A percentile compares a stretch with the other conserved stretches of the same genome.
phyloP scores from a whole-genome alignment of 768 basidiomycete genomes.

The Mrakia blollopis region DNA sequence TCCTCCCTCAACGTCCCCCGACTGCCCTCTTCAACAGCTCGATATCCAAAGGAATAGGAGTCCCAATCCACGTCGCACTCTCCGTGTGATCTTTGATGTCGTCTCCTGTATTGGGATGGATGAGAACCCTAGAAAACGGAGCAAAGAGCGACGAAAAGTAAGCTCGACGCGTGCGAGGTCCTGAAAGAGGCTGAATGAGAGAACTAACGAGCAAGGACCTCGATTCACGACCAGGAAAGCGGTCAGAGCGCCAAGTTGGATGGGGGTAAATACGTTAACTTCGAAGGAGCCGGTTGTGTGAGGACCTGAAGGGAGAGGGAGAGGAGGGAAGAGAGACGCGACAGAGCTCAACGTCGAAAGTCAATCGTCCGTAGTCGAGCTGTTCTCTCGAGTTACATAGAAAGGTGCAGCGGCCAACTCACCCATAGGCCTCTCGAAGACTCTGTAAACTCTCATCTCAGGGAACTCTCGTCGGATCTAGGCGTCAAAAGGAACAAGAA shows the following conservation, averaged over 20 bases:
- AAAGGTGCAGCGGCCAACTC: not conserved
- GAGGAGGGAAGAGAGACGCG: not conserved
- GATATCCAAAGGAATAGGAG: not conserved
- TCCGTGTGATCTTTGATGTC: constrained; percentile 17
- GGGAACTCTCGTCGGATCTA: constrained; percentile 35
- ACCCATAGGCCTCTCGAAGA: constrained; percentile 33
- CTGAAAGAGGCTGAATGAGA: not conserved
- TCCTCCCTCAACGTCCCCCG: not conserved
- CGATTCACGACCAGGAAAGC: constrained; percentile 35
- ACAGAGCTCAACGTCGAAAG: not conserved
- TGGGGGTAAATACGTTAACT: constrained; percentile 33
- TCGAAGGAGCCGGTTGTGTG: constrained; percentile 35
- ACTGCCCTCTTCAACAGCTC: not conserved
- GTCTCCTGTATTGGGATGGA: constrained; percentile 34
- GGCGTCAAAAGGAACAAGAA: not conserved
- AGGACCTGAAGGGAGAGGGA: not conserved
- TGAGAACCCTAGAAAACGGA: constrained; percentile 16
- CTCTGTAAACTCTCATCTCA: constrained; percentile 34
- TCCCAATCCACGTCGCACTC: not conserved
- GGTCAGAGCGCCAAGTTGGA: constrained; percentile 33
- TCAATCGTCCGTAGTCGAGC: not conserved
- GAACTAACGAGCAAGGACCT: constrained; percentile 21
- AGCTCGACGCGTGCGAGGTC: too few relatives aligned
- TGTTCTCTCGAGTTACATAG: not conserved
- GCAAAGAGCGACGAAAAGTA: not conserved